Base-by-base conservation (phyloP, 108 stramenopile genomes). In the Nitzschia palea region DNA sequence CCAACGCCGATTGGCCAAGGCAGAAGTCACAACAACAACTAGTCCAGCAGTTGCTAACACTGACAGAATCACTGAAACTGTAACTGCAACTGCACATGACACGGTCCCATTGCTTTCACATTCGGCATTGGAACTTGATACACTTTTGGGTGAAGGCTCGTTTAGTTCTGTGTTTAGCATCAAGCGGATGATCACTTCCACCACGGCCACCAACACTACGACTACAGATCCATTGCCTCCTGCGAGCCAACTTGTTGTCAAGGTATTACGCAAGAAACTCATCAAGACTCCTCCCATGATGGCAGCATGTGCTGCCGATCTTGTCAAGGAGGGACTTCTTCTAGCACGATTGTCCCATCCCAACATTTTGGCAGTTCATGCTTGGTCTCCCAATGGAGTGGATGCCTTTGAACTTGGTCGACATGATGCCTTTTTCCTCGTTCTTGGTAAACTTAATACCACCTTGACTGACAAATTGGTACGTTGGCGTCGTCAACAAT, bases 151-250 rank as follows among this genome's bases (percentile, higher is more conserved):
- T 17, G 56, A 74, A 27, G 90, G 90, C 18, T 83, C 84, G 22
- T 91, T 88, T 52, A 82, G 82, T 45, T 35, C 66, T 12, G 90
- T 88, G 10, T 87, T 66, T 62, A 84, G 79, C 44, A 71, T 86
- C 33, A 65, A 73, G 25, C 51, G 37, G 4, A 55, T 53, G 35
- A 28, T 1, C 3, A 30, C 4, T 0, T 26, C 28, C 18, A 30
- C 48, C 0, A 22, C n/a, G 1, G 28, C 50, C 1, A 35, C 48
- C 23, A 51, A 26, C 9, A 30, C 63, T 0, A 0, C 1, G 14
- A 45, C 8, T 12, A 18, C 2, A 15, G 18, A 22, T 31, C 3
- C 2, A 8, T 2, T 34, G 10, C 51, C 30, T 47, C 28, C 36
- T 45, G 44, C 26, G 17, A 6, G 25, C 0, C 15, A 59, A 4